phyloP scores from a whole-genome alignment of 306 rosid genomes.

The Cicer cuneatum region DNA sequence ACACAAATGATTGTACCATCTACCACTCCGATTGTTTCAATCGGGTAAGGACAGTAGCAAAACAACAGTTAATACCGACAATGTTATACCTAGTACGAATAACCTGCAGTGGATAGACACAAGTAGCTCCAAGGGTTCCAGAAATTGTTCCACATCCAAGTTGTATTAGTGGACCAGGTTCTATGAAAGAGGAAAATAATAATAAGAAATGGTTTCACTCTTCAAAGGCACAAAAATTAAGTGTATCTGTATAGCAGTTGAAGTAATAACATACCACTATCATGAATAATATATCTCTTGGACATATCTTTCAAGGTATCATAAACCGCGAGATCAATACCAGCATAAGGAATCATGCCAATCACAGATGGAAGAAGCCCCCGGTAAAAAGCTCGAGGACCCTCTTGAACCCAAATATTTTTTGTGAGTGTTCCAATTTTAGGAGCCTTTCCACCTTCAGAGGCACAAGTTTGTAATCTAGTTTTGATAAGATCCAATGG shows the following conservation, averaged over 20 bases:
- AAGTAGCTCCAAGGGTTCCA: conserved; percentile 61
- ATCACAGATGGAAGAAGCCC: conserved; percentile 61
- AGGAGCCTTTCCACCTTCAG: conserved; percentile 56
- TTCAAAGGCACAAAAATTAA: neutral
- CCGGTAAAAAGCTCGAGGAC: conserved; percentile 60
- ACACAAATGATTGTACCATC: neutral
- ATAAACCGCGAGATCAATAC: conserved; percentile 61
- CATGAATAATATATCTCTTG: conserved; percentile 54
- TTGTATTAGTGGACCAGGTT: conserved; percentile 59
- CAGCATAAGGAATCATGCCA: conserved; percentile 64
- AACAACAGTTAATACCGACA: neutral
- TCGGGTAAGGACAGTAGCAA: conserved; percentile 19
- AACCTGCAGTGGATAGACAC: conserved; percentile 63
- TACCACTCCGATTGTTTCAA: neutral
- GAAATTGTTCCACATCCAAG: conserved; percentile 63
- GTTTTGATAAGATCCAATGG: conserved; percentile 61
- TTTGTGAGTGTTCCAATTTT: conserved; percentile 52
- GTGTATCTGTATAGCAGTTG: conserved; percentile 4
- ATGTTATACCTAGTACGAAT: conserved; percentile 58
- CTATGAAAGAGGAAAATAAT: conserved; percentile 37
- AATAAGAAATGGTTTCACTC: conserved; percentile 22
- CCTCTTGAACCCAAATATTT: conserved; percentile 64
- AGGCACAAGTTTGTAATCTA: conserved; percentile 59
- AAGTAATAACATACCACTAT: conserved; percentile 50
- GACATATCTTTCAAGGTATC: conserved; percentile 59